Base-by-base conservation (phyloP, 2,329 filamentous ascomycete species). In the Dendrostoma leiphaemia region DNA sequence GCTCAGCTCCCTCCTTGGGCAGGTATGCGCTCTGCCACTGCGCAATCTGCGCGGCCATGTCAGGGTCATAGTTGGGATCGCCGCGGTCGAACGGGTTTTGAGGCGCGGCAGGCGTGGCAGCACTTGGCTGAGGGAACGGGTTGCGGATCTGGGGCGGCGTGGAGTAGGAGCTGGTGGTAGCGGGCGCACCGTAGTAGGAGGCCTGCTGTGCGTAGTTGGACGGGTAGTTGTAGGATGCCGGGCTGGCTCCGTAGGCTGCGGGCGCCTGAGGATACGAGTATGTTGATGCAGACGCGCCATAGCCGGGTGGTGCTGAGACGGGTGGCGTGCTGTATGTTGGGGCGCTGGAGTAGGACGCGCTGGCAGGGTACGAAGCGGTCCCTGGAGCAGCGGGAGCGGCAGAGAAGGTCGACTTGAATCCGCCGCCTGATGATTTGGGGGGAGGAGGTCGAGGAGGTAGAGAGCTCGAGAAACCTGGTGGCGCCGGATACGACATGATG, bases 11-110 rank as follows among this genome's bases (percentile, higher is more conserved):
- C 47, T 88, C 85, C 62, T 82, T 86, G 47, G 78, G 80, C 59
- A 85, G 82, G 71, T 96, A 96, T 24, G 91, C 90, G 71, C 88
- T 93, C 71, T 96, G 91, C 91, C 93, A 97, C 71, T 96, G 90
- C 46, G 92, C 91, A 58, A 97, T 92, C 70, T 95, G 90, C 28
- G 90, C 91, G 54, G 94, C 91, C 76, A 90, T 88, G 62, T 96
- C 91, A 3, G 90, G 84, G 64, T 96, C 81, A 66, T 78, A 83
- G 60, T 79, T 76, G 60, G 68, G 72, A 57, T 62, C 63, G 53
- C 64, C 68, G 54, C 59, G 57, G 51, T 59, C 57, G 28, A 57
- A 59, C 21, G 54, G 47, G 34, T 59, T 59, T 38, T 53, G 49
- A 59, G 64, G 64, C 59, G 48, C 65, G 62, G 60, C 67, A 60